Percentiles rank a stretch among this genome's conserved stretches.
Evolutionary conservation across 129 eudicot genomes (phyloP).

Genomic region (Flaveria sonorensis): DNA sequence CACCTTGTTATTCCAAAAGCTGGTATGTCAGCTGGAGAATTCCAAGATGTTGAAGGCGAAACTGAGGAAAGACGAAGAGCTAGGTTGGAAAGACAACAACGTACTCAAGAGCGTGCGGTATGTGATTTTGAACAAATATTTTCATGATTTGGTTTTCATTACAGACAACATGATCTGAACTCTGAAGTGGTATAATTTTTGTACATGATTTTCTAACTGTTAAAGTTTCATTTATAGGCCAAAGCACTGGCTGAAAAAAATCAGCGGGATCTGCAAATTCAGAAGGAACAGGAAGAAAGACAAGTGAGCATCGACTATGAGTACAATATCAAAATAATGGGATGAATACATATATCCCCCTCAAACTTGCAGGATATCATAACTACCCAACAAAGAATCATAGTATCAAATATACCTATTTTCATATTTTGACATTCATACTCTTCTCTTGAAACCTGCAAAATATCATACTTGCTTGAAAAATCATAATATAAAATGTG

Average conservation of each 20-base stretch:
- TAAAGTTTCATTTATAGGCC: constrained; percentile 50
- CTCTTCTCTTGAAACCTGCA: neutral
- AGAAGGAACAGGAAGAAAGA: constrained; percentile 84
- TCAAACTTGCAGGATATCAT: constrained; percentile 1
- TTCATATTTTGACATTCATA: neutral
- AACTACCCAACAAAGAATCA: neutral
- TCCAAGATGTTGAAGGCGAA: constrained; percentile 91
- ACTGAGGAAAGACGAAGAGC: constrained; percentile 88
- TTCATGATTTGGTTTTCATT: constrained; percentile 5
- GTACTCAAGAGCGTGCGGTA: constrained; percentile 95
- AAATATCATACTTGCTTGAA: neutral
- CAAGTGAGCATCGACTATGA: constrained; percentile 49
- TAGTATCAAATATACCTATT: neutral
- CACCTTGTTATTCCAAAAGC: constrained; percentile 44
- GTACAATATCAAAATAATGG: neutral
- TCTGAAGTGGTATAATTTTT: constrained; percentile 3
- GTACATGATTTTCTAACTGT: constrained; percentile 6
- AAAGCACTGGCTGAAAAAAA: constrained; percentile 96
- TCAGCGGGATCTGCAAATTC: constrained; percentile 79
- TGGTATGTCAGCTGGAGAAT: constrained; percentile 65
- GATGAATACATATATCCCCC: neutral
- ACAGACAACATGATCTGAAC: neutral
- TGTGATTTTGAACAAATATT: constrained; percentile 34
- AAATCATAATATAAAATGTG: neutral
- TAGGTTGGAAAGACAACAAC: constrained; percentile 85